These are phyloP conservation scores for Mycena metata DNA, from an alignment of 768 basidiomycete genomes.

Conservation along the genomic window DNA sequence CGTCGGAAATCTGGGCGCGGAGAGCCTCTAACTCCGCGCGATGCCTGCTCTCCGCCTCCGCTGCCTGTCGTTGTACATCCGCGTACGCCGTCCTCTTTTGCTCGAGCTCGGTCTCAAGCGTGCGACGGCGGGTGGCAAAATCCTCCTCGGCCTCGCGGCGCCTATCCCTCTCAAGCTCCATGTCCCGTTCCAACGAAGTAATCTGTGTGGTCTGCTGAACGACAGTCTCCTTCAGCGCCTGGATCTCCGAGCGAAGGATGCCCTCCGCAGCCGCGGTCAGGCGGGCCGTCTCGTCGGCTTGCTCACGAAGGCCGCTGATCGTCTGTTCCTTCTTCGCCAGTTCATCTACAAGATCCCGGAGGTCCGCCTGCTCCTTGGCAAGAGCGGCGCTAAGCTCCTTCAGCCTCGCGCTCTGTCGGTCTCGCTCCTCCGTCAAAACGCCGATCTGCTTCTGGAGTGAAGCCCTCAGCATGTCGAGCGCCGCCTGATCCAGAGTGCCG, in stretches of 20 bases:
- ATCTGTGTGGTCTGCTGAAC: constrained; percentile 12
- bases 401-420: constrained; percentile 8
- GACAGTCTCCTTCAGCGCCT: constrained; percentile 10
- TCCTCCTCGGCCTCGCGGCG: not conserved
- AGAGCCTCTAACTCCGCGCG: not conserved
- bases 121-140: constrained; percentile 1
- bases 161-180: constrained; percentile 1
- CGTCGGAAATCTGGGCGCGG: constrained; percentile 8
- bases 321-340: constrained; percentile 8
- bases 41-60: constrained; percentile 5
- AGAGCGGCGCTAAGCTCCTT: constrained; percentile 8
- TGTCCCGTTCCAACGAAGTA: not conserved
- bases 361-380: constrained; percentile 1
- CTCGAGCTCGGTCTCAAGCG: constrained; percentile 10
- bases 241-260: constrained; percentile 10
- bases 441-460: constrained; percentile 6
- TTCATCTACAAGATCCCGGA: constrained; percentile 5
- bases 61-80: too few species aligned
- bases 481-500: not conserved
- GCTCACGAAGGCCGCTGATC: not conserved
- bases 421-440: constrained; percentile 11
- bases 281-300: constrained; percentile 12
- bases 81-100: not conserved
- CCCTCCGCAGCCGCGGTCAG: constrained; percentile 6
- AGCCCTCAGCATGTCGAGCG: not conserved